Evolutionary conservation across 768 basidiomycete species (phyloP).

Genomic region (Ramaria sp.): DNA sequence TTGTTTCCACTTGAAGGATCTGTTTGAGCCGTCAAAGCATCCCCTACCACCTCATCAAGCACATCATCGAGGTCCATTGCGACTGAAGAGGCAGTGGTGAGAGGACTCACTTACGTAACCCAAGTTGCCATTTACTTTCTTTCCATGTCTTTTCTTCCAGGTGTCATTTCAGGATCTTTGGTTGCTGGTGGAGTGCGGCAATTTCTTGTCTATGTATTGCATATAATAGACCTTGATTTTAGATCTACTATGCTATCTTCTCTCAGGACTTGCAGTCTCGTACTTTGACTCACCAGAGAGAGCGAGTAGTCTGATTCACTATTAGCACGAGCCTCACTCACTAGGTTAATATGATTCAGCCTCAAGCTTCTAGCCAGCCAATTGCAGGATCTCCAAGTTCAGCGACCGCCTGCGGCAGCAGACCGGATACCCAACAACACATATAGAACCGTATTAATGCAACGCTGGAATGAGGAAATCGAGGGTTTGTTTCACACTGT

Average conservation of each 20-base stretch:
- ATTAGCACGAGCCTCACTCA: background rate
- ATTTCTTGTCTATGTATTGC: background rate
- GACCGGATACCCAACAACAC: slow-evolving; percentile 37
- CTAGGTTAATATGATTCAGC: slow-evolving; percentile 19
- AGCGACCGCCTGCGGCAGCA: slow-evolving; percentile 45
- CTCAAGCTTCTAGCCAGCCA: slow-evolving; percentile 38
- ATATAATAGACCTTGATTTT: background rate
- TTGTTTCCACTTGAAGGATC: background rate
- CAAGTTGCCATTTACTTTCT: background rate
- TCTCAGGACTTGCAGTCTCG: slow-evolving; percentile 30
- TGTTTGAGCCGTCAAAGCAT: background rate
- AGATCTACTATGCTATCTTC: slow-evolving; percentile 68
- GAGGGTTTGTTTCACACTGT: slow-evolving; percentile 33
- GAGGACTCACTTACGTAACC: background rate
- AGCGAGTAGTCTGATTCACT: slow-evolving; percentile 30
- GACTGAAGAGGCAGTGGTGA: background rate
- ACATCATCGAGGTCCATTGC: slow-evolving; percentile 8
- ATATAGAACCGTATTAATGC: slow-evolving; percentile 37
- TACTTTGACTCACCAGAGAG: slow-evolving; percentile 33
- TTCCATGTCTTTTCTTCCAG: slow-evolving; percentile 47
- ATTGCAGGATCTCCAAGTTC: slow-evolving; percentile 36
- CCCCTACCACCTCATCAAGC: background rate
- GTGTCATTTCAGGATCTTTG: slow-evolving; percentile 60
- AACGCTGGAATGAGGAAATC: slow-evolving; percentile 49
- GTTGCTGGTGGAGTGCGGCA: slow-evolving; percentile 52